Conservation (phyloP, 148 eudicot species). For the Vaccinium corymbosum region DNA sequence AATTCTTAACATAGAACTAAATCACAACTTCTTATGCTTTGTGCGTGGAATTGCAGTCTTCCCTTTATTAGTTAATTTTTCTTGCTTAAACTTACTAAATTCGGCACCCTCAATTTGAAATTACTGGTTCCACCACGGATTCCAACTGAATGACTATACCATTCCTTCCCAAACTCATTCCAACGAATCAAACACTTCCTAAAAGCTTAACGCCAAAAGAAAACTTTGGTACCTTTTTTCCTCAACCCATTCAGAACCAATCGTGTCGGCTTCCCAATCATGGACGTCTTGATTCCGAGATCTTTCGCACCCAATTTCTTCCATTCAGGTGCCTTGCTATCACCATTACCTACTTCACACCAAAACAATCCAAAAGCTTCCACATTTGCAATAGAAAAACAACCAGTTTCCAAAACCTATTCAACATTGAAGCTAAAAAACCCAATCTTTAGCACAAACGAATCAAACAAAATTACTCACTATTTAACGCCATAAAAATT, state of each 20-base stretch:
- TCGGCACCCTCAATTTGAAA: too few species aligned
- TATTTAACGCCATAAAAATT: background rate
- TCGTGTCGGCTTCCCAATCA: slow-evolving; percentile 56
- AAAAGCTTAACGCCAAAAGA: background rate
- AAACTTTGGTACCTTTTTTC: slow-evolving; percentile 43
- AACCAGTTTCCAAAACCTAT: background rate
- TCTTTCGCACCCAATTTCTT: slow-evolving; percentile 67
- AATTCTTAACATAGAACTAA: too few species aligned
- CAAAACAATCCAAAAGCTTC: background rate
- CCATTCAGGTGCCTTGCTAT: slow-evolving; percentile 35
- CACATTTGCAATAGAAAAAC: background rate
- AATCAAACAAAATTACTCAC: background rate
- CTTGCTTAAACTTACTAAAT: too few species aligned
- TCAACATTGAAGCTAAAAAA: background rate
- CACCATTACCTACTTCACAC: slow-evolving; percentile 20
- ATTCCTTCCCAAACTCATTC: slow-evolving; percentile 39
- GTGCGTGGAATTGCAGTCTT: too few species aligned
- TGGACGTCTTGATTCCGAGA: slow-evolving; percentile 62
- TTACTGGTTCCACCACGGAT: too few species aligned
- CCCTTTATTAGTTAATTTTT: too few species aligned
- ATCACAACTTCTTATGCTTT: too few species aligned
- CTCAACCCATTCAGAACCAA: slow-evolving; percentile 63
- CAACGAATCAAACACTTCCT: slow-evolving; percentile 16
- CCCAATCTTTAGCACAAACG: background rate
- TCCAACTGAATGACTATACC: background rate